A percentile compares a stretch with the other conserved stretches of the same genome.
These are phyloP conservation scores for Naematelia aurantialba DNA, from an alignment of 768 basidiomycete genomes.

Conservation along the genomic window DNA sequence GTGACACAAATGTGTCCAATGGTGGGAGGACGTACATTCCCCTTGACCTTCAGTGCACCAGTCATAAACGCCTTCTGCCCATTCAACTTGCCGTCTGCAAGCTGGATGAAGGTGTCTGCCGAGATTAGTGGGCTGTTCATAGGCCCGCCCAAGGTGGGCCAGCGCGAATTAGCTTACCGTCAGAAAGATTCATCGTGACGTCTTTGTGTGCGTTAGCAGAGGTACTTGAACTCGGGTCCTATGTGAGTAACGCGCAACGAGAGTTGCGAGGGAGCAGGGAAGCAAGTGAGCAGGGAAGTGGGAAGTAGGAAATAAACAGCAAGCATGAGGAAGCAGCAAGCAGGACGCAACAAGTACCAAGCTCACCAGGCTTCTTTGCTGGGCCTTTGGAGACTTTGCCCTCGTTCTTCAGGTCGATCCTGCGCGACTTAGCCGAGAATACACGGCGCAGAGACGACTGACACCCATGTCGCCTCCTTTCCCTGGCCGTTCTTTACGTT, in stretches of 20 bases:
- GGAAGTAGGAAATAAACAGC: neutral
- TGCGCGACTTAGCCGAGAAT: slow-evolving; percentile 41
- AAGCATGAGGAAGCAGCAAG: slow-evolving; percentile 50
- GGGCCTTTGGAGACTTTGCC: slow-evolving; percentile 41
- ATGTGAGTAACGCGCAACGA: neutral
- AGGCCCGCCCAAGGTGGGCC: neutral
- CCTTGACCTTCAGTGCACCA: slow-evolving; percentile 71
- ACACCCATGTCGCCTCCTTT: slow-evolving; percentile 66
- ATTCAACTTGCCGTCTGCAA: slow-evolving; percentile 63
- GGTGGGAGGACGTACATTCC: slow-evolving; percentile 27
- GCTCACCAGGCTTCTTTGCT: slow-evolving; percentile 43
- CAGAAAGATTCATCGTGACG: slow-evolving; percentile 23
- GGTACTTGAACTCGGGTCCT: neutral
- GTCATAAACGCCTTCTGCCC: slow-evolving; percentile 97
- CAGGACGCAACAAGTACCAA: neutral
- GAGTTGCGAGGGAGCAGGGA: no score
- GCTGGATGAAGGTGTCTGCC: slow-evolving; percentile 62
- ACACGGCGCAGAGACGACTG: slow-evolving; percentile 7
- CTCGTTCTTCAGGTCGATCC: slow-evolving; percentile 80
- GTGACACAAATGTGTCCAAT: no score
- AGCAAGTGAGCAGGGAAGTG: neutral
- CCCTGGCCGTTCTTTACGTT: slow-evolving; percentile 69
- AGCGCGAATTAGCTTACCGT: slow-evolving; percentile 13
- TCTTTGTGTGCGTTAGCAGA: slow-evolving; percentile 6
- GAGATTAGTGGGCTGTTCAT: no score